Conservation (phyloP, 768 basidiomycete species). For the Cystobasidiopsis lactophilus region DNA sequence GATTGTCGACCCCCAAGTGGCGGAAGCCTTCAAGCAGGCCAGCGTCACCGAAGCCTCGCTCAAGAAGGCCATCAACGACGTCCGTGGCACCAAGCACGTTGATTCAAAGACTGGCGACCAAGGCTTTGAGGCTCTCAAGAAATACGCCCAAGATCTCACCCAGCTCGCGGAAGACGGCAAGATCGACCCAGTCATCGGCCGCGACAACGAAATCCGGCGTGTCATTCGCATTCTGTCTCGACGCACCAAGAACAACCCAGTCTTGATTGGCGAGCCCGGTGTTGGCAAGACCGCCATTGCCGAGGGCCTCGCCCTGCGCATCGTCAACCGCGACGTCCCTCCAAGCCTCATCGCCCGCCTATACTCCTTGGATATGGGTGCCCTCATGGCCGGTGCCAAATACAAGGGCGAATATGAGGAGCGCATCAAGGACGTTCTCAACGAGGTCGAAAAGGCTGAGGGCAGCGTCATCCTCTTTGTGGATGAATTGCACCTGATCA, state of each 20-base stretch:
- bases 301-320: slow-evolving; percentile 86
- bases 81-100: slow-evolving; percentile 61
- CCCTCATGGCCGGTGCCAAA: slow-evolving; percentile 69
- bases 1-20: slow-evolving; percentile 46
- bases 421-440: slow-evolving; percentile 72
- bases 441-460: slow-evolving; percentile 74
- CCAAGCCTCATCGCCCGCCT: slow-evolving; percentile 47
- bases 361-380: slow-evolving; percentile 81
- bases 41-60: slow-evolving; percentile 41
- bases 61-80: slow-evolving; percentile 53
- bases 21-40: slow-evolving; percentile 49
- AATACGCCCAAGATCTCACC: slow-evolving; percentile 31
- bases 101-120: slow-evolving; percentile 72
- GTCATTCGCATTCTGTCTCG: slow-evolving; percentile 20
- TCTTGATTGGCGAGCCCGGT: slow-evolving; percentile 44
- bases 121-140: slow-evolving; percentile 76
- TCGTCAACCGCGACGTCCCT: slow-evolving; percentile 81
- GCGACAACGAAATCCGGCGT: slow-evolving; percentile 19
- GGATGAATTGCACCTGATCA: slow-evolving; percentile 77
- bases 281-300: slow-evolving; percentile 90
- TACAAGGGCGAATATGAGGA: slow-evolving; percentile 96
- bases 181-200: slow-evolving; percentile 28
- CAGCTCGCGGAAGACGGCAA: slow-evolving; percentile 26
- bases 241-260: slow-evolving; percentile 88
- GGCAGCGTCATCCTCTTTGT: slow-evolving; percentile 75